phyloP scores from a whole-genome alignment of 257 asterid genomes.

The Solanum chmielewskii region DNA sequence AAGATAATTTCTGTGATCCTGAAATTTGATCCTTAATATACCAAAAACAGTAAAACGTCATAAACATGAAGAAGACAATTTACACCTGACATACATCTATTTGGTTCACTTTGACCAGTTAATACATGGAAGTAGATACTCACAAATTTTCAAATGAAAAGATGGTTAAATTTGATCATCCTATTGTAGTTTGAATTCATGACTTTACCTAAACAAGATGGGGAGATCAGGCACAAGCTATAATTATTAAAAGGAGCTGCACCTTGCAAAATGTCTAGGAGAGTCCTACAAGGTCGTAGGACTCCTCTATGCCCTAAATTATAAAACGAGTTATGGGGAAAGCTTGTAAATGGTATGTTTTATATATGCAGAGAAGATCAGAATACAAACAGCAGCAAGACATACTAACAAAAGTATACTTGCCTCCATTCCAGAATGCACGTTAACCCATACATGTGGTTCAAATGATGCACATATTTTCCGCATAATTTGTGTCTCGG shows the following conservation, averaged over 20 bases:
- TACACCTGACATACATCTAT: background rate
- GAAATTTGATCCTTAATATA: background rate
- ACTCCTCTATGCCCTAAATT: background rate
- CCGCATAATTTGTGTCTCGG: slow-evolving; percentile 88
- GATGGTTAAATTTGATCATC: background rate
- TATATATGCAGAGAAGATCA: background rate
- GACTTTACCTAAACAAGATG: background rate
- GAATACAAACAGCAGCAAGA: slow-evolving; percentile 1
- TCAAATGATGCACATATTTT: slow-evolving; percentile 70
- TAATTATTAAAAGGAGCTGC: background rate
- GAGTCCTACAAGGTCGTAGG: background rate
- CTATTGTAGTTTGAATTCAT: background rate
- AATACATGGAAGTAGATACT: background rate
- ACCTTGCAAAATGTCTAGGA: background rate
- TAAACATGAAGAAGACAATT: background rate
- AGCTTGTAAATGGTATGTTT: background rate
- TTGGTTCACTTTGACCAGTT: background rate
- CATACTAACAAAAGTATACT: slow-evolving; percentile 3
- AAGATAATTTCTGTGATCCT: background rate
- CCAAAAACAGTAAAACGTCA: background rate
- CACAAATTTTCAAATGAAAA: background rate
- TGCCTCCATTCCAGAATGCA: slow-evolving; percentile 99
- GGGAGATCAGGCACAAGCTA: background rate
- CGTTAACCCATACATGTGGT: slow-evolving; percentile 98
- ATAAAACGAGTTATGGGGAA: background rate